These are phyloP conservation scores for Gyrodon lividus DNA, from an alignment of 768 basidiomycete species.

Conservation along the genomic window DNA sequence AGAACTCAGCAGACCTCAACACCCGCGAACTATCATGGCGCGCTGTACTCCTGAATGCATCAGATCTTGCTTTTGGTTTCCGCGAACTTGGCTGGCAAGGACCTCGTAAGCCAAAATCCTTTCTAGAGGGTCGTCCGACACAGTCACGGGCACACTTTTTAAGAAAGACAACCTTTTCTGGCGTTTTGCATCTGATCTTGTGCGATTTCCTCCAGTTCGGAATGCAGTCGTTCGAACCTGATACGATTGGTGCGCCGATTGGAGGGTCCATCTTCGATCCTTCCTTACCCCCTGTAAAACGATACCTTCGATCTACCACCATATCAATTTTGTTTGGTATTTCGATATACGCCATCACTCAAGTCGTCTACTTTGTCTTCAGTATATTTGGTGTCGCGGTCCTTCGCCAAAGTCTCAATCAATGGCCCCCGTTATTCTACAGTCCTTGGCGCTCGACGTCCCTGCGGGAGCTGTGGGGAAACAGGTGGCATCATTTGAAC, in stretches of 20 bases:
- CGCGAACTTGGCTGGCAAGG: slow-evolving; percentile 13
- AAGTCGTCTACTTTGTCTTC: slow-evolving; percentile 37
- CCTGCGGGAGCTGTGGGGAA: slow-evolving; percentile 55
- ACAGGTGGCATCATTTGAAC: slow-evolving; percentile 64
- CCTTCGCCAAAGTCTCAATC: slow-evolving; percentile 41
- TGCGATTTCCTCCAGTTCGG: slow-evolving; percentile 2
- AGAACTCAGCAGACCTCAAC: not conserved
- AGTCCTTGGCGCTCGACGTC: slow-evolving; percentile 53
- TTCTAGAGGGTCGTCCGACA: not conserved
- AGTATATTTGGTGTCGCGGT: slow-evolving; percentile 44
- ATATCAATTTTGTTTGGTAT: slow-evolving; percentile 46
- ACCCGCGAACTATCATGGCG: not conserved
- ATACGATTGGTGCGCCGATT: slow-evolving; percentile 29
- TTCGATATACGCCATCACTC: slow-evolving; percentile 44
- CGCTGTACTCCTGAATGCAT: slow-evolving; percentile 5
- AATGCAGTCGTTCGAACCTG: slow-evolving; percentile 46
- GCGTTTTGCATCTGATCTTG: not conserved
- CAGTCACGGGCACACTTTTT: not conserved
- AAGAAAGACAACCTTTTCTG: not conserved
- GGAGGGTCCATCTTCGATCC: slow-evolving; percentile 35
- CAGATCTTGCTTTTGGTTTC: slow-evolving; percentile 9
- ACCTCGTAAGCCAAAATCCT: slow-evolving; percentile 1
- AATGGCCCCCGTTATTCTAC: slow-evolving; percentile 60
- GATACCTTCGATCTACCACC: slow-evolving; percentile 38
- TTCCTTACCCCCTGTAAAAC: slow-evolving; percentile 28